Evolutionary conservation across 148 eudicot species (phyloP).

Genomic region (Suaeda aralocaspica): DNA sequence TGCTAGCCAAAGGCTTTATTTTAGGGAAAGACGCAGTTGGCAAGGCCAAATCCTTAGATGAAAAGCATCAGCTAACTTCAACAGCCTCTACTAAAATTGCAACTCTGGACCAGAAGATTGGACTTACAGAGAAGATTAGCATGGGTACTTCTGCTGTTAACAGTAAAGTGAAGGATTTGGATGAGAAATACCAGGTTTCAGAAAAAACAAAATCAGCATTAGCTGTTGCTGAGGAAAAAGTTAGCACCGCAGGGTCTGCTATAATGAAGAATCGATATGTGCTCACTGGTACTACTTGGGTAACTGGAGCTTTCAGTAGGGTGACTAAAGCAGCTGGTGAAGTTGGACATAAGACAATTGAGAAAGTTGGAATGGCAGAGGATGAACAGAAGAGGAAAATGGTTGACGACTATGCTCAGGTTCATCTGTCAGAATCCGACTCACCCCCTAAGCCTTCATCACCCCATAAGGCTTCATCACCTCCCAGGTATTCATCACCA

Average conservation of each 20-base stretch:
- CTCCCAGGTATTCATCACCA: constrained; percentile 35
- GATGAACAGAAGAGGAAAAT: constrained; percentile 71
- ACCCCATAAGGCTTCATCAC: constrained; percentile 24
- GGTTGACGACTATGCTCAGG: constrained; percentile 70
- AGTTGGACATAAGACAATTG: constrained; percentile 81
- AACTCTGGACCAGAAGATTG: constrained; percentile 78
- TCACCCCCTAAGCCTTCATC: constrained; percentile 39
- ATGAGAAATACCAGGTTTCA: constrained; percentile 82
- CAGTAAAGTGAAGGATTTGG: constrained; percentile 82
- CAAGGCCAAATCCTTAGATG: constrained; percentile 89
- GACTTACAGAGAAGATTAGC: constrained; percentile 78
- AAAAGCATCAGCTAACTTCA: constrained; percentile 76
- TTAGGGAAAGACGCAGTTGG: constrained; percentile 88
- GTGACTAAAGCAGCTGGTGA: constrained; percentile 89
- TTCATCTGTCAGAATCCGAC: constrained; percentile 72
- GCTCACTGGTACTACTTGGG: constrained; percentile 74
- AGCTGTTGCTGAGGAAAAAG: constrained; percentile 73
- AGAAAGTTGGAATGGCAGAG: constrained; percentile 74
- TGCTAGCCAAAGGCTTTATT: constrained; percentile 92
- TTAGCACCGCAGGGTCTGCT: constrained; percentile 78
- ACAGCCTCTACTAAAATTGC: constrained; percentile 81
- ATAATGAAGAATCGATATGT: constrained; percentile 93
- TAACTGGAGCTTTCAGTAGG: constrained; percentile 66
- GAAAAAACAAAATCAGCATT: constrained; percentile 86
- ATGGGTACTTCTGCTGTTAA: constrained; percentile 74